Base-by-base conservation (phyloP, 208 protist genomes). In the Leishmania turanica region DNA sequence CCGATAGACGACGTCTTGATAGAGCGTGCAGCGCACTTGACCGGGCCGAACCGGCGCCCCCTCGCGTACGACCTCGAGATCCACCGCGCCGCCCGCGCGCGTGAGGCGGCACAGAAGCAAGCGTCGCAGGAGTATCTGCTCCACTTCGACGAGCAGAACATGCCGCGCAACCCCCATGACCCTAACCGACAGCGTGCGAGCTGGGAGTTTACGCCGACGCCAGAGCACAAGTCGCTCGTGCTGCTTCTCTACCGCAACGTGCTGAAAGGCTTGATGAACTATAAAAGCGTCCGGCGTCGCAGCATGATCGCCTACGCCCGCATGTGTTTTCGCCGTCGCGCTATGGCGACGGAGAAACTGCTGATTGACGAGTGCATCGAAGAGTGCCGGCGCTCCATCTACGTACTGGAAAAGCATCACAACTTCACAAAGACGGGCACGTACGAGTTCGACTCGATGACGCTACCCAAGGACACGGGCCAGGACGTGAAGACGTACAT, bases 401-500 rank as follows among this genome's bases (percentile, higher is more conserved):
- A 95, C 81, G 91, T 97, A 0, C 73, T 97, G 27, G 86, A 89
- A 42, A 97, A 97, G 87, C 91, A 97, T 79, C 91, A 96, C 86
- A 87, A 90, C 82, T 95, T 97, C 58, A 94, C 92, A 1, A 79
- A 81, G 72, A 96, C 92, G 3, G 85, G 89, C 68, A 88, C 81
- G 49, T 97, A 96, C 77, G 92, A 97, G 90, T 97, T 90, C 69
- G 94, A 97, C 72, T 88, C 83, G 62, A 97, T 97, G 94, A 85
- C 87, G 42, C 82, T 97, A 73, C 94, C 94, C 5, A 93, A 93
- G 70, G 92, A 97, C 78, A 97, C 94, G n/a, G 94, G 94, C 17
- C 94, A 97, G 77, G 93, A 97, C 79, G 94, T 97, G 84, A 91
- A 93, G 87, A 96, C 91, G 49, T 97, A 97, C 88, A 97, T 97